These are phyloP conservation scores for Starmerella bombicola DNA, from an alignment of 805 yeast genomes.

Conservation along the genomic window DNA sequence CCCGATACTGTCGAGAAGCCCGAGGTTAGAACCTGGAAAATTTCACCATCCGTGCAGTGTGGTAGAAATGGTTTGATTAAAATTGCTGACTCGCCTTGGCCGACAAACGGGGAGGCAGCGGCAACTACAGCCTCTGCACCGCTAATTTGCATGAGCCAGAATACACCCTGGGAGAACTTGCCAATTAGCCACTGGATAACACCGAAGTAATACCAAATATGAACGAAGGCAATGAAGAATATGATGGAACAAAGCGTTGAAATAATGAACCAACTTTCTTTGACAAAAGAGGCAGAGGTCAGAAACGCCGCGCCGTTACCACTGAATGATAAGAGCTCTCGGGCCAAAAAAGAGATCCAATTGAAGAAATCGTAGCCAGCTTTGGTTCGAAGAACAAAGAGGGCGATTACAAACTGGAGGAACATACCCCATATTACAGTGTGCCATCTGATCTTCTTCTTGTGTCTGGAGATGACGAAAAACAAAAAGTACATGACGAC, in stretches of 20 bases:
- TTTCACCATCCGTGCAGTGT: conserved; percentile 46
- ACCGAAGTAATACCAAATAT: conserved; percentile 48
- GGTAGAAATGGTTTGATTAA: conserved; percentile 49
- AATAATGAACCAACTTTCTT: conserved; percentile 41
- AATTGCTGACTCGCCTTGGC: conserved; percentile 54
- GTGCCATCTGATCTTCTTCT: conserved; percentile 41
- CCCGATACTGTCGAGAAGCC: conserved; percentile 58
- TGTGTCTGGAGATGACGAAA: conserved; percentile 37
- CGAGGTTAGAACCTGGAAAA: conserved; percentile 49
- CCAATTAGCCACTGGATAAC: conserved; percentile 47
- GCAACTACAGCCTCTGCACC: conserved; percentile 58
- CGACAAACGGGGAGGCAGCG: conserved; percentile 55
- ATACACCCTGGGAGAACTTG: conserved; percentile 46
- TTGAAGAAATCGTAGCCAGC: conserved; percentile 51
- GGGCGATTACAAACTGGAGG: conserved; percentile 47
- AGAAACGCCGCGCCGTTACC: conserved; percentile 50
- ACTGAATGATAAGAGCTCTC: conserved; percentile 45
- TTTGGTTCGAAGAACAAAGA: conserved; percentile 48
- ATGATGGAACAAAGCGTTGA: conserved; percentile 50
- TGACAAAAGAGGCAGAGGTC: conserved; percentile 31
- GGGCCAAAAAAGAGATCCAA: conserved; percentile 45
- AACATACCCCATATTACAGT: conserved; percentile 49
- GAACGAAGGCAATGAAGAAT: conserved; percentile 52
- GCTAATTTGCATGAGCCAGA: conserved; percentile 45
- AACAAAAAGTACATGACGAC: conserved; percentile 37